phyloP scores from a whole-genome alignment of 257 asterid genomes.

The Fraxinus americana region DNA sequence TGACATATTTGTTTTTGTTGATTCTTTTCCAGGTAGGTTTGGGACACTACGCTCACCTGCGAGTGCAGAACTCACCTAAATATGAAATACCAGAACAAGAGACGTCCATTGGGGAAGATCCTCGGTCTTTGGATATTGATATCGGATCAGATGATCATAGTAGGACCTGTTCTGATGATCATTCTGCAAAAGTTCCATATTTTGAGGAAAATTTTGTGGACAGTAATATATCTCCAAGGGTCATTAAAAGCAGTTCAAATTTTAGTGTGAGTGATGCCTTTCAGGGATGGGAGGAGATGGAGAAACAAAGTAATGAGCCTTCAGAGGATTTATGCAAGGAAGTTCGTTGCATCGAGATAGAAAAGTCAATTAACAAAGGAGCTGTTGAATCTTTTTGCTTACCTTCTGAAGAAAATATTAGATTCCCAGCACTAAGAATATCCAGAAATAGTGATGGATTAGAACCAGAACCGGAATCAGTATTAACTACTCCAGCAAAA shows the following conservation, averaged over 20 bases:
- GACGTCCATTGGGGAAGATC: slow-evolving; percentile 44
- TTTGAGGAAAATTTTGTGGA: slow-evolving; percentile 45
- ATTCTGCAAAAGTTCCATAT: slow-evolving; percentile 52
- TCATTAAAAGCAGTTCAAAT: slow-evolving; percentile 44
- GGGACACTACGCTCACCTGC: slow-evolving; percentile 66
- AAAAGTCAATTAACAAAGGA: slow-evolving; percentile 39
- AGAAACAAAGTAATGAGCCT: slow-evolving; percentile 60
- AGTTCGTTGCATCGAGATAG: slow-evolving; percentile 76
- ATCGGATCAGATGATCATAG: slow-evolving; percentile 60
- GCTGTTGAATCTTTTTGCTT: slow-evolving; percentile 30
- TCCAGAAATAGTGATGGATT: slow-evolving; percentile 17
- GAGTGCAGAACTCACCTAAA: slow-evolving; percentile 58
- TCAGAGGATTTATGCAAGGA: slow-evolving; percentile 81
- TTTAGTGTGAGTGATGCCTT: slow-evolving; percentile 61
- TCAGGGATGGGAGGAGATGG: slow-evolving; percentile 81
- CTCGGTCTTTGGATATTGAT: slow-evolving; percentile 44
- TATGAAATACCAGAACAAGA: slow-evolving; percentile 36
- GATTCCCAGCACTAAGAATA: slow-evolving; percentile 26
- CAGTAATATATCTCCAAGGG: slow-evolving; percentile 44
- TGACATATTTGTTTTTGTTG: slow-evolving; percentile 7
- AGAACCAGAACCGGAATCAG: slow-evolving; percentile 29
- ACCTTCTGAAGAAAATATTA: slow-evolving; percentile 33
- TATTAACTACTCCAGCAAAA: slow-evolving; percentile 31
- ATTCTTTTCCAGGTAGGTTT: slow-evolving; percentile 52
- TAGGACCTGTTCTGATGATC: slow-evolving; percentile 68